Evolutionary conservation across 441 rosid genomes (phyloP).

Genomic region (Mallotus japonicus): DNA sequence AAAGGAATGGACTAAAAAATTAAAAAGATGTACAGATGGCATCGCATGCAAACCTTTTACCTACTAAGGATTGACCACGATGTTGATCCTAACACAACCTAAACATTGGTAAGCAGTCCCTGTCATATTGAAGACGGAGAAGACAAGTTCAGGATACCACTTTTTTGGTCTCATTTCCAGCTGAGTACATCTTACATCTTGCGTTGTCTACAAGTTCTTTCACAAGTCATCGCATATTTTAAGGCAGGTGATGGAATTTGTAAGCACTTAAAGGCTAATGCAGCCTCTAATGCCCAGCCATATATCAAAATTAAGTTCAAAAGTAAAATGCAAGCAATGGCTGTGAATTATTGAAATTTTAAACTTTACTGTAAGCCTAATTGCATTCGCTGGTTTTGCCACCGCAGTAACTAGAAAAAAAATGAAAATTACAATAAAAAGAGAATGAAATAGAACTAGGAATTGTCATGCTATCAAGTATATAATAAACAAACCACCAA

Average conservation of each 20-base stretch:
- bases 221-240: background rate
- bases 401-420: no score
- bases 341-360: background rate
- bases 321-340: background rate
- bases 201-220: background rate
- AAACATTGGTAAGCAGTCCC: conserved; percentile 33
- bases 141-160: conserved; percentile 12
- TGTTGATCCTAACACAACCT: conserved; percentile 35
- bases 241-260: background rate
- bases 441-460: no score
- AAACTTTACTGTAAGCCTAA: background rate
- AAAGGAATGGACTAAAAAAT: background rate
- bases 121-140: conserved; percentile 16
- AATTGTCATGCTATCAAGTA: no score
- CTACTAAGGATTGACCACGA: conserved; percentile 24
- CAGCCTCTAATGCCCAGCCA: background rate
- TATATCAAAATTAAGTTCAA: background rate
- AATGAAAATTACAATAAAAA: no score
- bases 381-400: no score
- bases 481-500: no score
- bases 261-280: background rate
- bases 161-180: conserved; percentile 12
- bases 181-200: background rate
- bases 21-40: conserved; percentile 11
- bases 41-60: conserved; percentile 6